These are phyloP conservation scores for Naganishia vishniacii DNA, from an alignment of 768 basidiomycete species.

Conservation along the genomic window DNA sequence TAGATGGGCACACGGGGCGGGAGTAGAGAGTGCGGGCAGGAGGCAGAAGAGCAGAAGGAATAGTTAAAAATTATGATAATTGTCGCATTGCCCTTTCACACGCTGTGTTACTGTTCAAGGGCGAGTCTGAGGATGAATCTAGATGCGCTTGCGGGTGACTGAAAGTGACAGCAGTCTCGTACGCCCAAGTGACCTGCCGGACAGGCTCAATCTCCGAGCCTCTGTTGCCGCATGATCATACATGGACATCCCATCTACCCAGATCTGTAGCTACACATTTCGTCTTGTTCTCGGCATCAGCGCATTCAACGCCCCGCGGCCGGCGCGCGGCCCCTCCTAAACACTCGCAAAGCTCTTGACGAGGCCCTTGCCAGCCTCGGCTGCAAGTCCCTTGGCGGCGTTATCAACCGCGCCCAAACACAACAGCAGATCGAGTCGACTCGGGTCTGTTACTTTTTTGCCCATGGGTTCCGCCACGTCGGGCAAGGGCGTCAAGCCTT, in stretches of 20 bases:
- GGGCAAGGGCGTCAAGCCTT: conserved; percentile 78
- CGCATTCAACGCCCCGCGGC: too few relatives aligned
- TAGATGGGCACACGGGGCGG: conserved; percentile 17
- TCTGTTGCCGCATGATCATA: too few relatives aligned
- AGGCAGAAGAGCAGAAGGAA: not conserved
- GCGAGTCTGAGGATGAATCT: too few relatives aligned
- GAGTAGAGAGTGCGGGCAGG: not conserved
- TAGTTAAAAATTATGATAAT: too few relatives aligned
- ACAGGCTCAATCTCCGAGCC: too few relatives aligned
- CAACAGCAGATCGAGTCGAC: conserved; percentile 77
- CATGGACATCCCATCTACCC: conserved; percentile 1
- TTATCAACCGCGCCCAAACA: conserved; percentile 81
- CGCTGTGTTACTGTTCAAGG: too few relatives aligned
- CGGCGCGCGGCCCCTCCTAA: not conserved
- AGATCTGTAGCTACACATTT: too few relatives aligned
- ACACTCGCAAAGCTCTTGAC: conserved; percentile 70
- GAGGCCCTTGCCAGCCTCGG: conserved; percentile 58
- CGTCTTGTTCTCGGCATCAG: too few relatives aligned
- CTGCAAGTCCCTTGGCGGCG: conserved; percentile 67
- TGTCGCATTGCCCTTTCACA: too few relatives aligned
- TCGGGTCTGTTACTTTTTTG: conserved; percentile 83
- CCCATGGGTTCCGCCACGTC: conserved; percentile 78
- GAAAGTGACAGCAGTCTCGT: too few relatives aligned
- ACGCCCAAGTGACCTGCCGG: too few relatives aligned
- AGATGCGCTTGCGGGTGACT: too few relatives aligned